These are phyloP conservation scores for Cronartium ribicola DNA, from an alignment of 1,284 basidiomycete genomes.

Conservation along the genomic window DNA sequence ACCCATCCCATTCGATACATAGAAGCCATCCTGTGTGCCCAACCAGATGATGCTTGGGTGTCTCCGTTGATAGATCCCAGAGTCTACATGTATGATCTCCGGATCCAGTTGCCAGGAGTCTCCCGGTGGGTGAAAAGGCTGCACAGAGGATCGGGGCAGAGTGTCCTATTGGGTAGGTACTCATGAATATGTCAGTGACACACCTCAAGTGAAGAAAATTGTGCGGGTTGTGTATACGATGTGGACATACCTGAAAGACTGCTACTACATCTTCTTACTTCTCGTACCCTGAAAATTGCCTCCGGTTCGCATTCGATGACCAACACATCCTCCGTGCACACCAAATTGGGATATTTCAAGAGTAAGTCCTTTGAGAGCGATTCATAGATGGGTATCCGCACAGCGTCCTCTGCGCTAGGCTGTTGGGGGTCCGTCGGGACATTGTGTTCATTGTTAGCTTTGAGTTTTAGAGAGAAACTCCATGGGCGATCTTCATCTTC, in stretches of 20 bases:
- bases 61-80: slow-evolving; percentile 93
- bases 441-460: slow-evolving; percentile 2
- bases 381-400: slow-evolving; percentile 31
- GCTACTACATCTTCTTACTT: slow-evolving; percentile 86
- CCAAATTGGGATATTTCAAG: slow-evolving; percentile 56
- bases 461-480: slow-evolving; percentile 36
- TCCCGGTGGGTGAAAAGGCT: slow-evolving; percentile 88
- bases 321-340: slow-evolving; percentile 74
- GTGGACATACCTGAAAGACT: slow-evolving; percentile 68
- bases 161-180: slow-evolving; percentile 62
- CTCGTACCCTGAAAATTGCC: slow-evolving; percentile 89
- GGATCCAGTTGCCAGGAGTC: slow-evolving; percentile 84
- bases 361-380: slow-evolving; percentile 40
- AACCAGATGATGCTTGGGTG: slow-evolving; percentile 75
- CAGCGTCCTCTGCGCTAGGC: slow-evolving; percentile 15
- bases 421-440: background rate
- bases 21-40: slow-evolving; percentile 95
- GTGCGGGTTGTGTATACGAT: background rate
- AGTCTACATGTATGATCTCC: slow-evolving; percentile 88
- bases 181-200: slow-evolving; percentile 19
- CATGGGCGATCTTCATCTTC: slow-evolving; percentile 43
- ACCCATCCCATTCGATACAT: slow-evolving; percentile 92
- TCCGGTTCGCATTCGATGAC: slow-evolving; percentile 85
- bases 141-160: slow-evolving; percentile 90
- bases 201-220: background rate